Evolutionary conservation across 2,329 filamentous ascomycete genomes (phyloP), one percentile per base, ranked within the genome.

Genomic region (Fusarium musae): DNA sequence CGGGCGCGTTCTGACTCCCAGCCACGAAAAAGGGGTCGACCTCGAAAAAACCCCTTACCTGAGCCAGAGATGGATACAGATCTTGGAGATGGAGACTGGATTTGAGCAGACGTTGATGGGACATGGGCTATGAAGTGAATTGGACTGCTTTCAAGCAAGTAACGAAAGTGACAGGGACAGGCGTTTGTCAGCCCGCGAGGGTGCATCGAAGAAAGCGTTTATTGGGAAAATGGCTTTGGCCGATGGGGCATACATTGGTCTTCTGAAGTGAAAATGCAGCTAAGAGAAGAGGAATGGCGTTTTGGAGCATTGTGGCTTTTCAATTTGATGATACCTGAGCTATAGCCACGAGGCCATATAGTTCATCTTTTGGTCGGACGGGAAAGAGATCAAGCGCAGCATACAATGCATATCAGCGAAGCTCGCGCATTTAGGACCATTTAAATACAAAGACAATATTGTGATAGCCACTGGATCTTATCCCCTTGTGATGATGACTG

Each of bases 1-100:
- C 83, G 89, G 57, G 83, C 85, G 52, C 84, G 89, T 46, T 90
- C 89, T 5, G 83, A 80, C 44, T 89, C 87, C 15, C 86, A 86
- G 78, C 81, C 82, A 39, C 83, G 86, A 43, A 84, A 84, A 75
- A 82, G 87, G 34, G 87, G 87, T 13, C 84, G 87, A 23, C 85
- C 87, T n/a, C 82, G 83, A 57, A 89, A 88, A 78, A 83, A 73
- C 42, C 54, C 61, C 42, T 50, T 83, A 57, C 70, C 76, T 26
- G 83, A 83, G 23, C 78, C 80, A 7, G 83, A 84, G 9, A 80
- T 82, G 21, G 82, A 83, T 10, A 80, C 72, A 21, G 81, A 83
- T 32, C 65, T 80, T 40, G 82, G 50, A 28, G 50, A 84, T 19
- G 82, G 78, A 54, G 80, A 82, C 43, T 84, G 83, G 83, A 72